Evolutionary conservation across 257 asterid genomes (phyloP).

Genomic region (Jaltomata sinuosa): DNA sequence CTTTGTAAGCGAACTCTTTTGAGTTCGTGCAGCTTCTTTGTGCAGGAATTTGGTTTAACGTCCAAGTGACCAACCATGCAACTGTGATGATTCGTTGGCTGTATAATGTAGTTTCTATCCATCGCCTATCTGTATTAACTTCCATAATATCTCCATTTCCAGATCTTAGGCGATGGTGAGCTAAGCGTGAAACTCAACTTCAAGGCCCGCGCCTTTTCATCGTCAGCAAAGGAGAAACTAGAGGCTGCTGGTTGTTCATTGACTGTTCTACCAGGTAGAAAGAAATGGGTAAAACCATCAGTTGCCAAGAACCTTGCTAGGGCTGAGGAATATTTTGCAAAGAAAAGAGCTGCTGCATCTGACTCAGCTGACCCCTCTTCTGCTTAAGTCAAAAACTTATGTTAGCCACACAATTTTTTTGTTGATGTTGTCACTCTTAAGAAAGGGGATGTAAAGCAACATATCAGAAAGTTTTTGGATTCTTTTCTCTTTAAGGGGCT

Average conservation of each 20-base stretch:
- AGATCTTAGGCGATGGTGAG: conserved; percentile 77
- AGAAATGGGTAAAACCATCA: conserved; percentile 69
- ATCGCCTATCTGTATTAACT: neutral
- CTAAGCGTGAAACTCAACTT: conserved; percentile 47
- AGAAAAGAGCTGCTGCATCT: conserved; percentile 53
- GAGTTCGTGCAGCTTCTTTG: neutral
- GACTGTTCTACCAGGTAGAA: conserved; percentile 62
- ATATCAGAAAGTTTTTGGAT: conserved; percentile 4
- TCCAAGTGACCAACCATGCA: neutral
- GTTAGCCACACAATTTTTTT: neutral
- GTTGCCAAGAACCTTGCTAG: conserved; percentile 71
- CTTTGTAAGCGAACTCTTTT: neutral
- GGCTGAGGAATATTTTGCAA: conserved; percentile 83
- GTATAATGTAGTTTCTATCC: neutral
- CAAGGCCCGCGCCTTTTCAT: conserved; percentile 66
- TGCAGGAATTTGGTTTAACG: neutral
- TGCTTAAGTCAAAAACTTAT: conserved; percentile 18
- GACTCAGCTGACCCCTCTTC: conserved; percentile 28
- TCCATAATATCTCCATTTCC: neutral
- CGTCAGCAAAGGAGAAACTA: conserved; percentile 59
- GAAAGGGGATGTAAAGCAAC: conserved; percentile 8
- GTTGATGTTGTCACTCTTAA: conserved; percentile 4
- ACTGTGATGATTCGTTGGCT: neutral
- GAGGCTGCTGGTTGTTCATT: conserved; percentile 52
- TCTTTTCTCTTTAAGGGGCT: neutral